These are phyloP conservation scores for Casuarina cunninghamiana DNA, from an alignment of 306 rosid species.

Conservation along the genomic window DNA sequence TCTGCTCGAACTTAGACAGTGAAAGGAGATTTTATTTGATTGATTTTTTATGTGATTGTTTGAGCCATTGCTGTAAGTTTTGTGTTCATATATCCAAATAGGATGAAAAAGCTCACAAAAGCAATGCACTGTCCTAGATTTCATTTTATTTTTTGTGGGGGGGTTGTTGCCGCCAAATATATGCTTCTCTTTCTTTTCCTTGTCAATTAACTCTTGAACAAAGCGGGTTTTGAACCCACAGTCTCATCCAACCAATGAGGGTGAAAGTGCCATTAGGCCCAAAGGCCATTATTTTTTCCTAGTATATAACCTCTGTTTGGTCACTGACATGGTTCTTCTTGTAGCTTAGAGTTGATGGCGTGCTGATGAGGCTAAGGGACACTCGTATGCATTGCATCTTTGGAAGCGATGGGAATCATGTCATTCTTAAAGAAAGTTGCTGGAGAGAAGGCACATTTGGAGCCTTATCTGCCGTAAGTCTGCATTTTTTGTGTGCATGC, in stretches of 20 bases:
- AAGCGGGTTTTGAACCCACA: neutral
- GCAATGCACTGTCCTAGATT: neutral
- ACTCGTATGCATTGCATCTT: conserved; percentile 91
- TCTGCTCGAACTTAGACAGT: conserved; percentile 6
- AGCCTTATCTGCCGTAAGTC: conserved; percentile 77
- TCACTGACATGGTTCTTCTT: conserved; percentile 29
- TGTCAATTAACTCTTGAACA: neutral
- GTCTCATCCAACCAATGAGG: neutral
- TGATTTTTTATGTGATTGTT: no score
- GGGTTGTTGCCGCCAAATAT: neutral
- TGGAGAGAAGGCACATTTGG: conserved; percentile 95
- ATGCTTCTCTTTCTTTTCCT: neutral
- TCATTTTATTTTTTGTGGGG: neutral
- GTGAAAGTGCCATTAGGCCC: neutral
- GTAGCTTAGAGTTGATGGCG: conserved; percentile 98
- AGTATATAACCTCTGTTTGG: conserved; percentile 19
- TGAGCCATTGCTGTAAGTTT: no score
- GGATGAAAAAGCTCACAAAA: neutral
- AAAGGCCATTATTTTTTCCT: neutral
- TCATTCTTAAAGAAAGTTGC: conserved; percentile 81
- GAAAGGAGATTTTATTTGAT: neutral
- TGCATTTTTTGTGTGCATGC: neutral
- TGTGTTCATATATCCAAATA: no score
- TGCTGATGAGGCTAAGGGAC: conserved; percentile 88
- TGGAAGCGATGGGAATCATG: conserved; percentile 52